Evolutionary conservation across 176 grass and related monocot species (phyloP).

Genomic region (Luzula sylvatica): DNA sequence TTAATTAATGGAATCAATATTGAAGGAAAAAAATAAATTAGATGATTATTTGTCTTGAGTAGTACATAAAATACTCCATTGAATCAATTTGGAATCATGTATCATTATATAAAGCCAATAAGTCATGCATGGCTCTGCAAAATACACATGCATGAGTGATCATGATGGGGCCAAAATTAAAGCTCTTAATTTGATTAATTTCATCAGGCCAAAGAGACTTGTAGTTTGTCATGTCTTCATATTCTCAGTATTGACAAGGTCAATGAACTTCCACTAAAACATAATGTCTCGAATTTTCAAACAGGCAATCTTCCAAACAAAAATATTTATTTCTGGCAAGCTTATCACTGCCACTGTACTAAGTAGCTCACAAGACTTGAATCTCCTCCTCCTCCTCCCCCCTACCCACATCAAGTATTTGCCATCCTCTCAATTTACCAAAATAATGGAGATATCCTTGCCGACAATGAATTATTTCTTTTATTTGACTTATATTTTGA

Average conservation of each 20-base stretch:
- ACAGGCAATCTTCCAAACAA: slow-evolving; percentile 22
- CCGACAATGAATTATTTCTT: neutral
- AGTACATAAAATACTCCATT: too few species aligned
- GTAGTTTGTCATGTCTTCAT: slow-evolving; percentile 12
- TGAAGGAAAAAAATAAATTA: too few species aligned
- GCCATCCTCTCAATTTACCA: neutral
- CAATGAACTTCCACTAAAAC: neutral
- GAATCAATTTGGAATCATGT: too few species aligned
- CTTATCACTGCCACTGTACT: slow-evolving; percentile 16
- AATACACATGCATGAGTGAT: slow-evolving; percentile 4
- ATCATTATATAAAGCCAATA: too few species aligned
- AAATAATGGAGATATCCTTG: neutral
- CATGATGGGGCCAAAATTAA: too few species aligned
- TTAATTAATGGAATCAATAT: too few species aligned
- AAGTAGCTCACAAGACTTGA: slow-evolving; percentile 19
- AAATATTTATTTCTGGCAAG: slow-evolving; percentile 15
- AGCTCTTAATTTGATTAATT: too few species aligned
- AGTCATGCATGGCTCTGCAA: neutral
- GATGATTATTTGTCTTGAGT: too few species aligned
- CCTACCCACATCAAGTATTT: neutral
- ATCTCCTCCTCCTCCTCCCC: slow-evolving; percentile 5
- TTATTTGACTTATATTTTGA: neutral
- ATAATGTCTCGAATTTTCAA: slow-evolving; percentile 22
- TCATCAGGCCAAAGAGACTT: slow-evolving; percentile 5
- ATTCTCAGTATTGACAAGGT: neutral